Base-by-base conservation (phyloP, 768 basidiomycete genomes). In the Mrakia frigida region DNA sequence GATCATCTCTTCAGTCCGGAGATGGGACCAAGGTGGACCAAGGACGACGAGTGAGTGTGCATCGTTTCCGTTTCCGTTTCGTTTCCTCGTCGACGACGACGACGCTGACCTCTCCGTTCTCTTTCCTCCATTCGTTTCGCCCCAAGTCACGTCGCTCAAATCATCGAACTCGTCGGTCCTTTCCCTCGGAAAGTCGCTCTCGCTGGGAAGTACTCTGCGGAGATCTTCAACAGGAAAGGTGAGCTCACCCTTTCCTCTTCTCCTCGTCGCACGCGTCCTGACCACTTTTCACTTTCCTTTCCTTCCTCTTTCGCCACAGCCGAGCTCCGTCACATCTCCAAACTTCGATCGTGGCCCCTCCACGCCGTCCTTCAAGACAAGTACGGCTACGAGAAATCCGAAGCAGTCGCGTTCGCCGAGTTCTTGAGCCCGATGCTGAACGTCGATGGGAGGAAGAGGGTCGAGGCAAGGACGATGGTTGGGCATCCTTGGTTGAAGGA, bases 1-100 rank as follows among this genome's bases (percentile, higher is more conserved):
- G 96, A 98, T 82, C 98, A 98, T 84, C 88, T 99, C 50, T 99
- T 99, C 82, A 96, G 98, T 82, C 96, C 96, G 0, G 93, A 93
- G 31, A 91, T 92, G 0, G 96, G 96, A 2, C 90, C 92, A 68
- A 89, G 94, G 56, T 98, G 97, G 82, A 92, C 90, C 85, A 98
- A 98, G 83, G 94, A 97, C 82, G 94, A 95, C 81, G 96, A 50
- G 56, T 56, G n/a, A 56, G 56, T 56, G 18, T 21, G n/a, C n/a
- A n/a, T n/a, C n/a, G n/a, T n/a, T n/a, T n/a, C n/a, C n/a, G n/a
- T n/a, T n/a, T n/a, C n/a, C n/a, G n/a, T n/a, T n/a, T n/a, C n/a
- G n/a, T n/a, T n/a, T n/a, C n/a, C n/a, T n/a, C n/a, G n/a, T n/a
- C n/a, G n/a, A n/a, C n/a, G n/a, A n/a, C n/a, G 25, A 7, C 25